Percentiles rank a stretch among this genome's conserved stretches.
Evolutionary conservation across 129 eudicot species (phyloP).

Genomic region (sunflower (Helianthus annuus)): DNA sequence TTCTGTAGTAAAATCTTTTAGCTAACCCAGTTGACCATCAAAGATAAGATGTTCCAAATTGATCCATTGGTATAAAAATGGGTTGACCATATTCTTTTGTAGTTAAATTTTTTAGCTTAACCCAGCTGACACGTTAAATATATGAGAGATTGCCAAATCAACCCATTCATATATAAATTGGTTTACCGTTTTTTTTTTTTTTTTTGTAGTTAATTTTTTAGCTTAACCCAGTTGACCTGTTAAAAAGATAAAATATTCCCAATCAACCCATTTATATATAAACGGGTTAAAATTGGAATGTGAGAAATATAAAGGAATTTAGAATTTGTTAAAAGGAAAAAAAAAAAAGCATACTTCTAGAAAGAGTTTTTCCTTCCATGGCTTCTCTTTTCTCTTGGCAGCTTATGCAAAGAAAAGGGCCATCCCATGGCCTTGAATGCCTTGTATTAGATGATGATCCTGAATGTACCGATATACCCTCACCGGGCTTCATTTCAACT

Average conservation of each 20-base stretch:
- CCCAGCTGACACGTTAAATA: not conserved
- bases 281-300: not conserved
- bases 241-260: not conserved
- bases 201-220: no score
- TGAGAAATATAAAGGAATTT: not conserved
- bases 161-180: no score
- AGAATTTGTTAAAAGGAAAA: not conserved
- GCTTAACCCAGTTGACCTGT: not conserved
- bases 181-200: no score
- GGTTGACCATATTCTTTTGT: no score
- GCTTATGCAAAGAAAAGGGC: slow-evolving; percentile 89
- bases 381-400: slow-evolving; percentile 97
- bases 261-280: not conserved
- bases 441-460: slow-evolving; percentile 39
- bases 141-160: not conserved
- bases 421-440: slow-evolving; percentile 95
- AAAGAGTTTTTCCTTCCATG: slow-evolving; percentile 93
- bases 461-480: slow-evolving; percentile 81
- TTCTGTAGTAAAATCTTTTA: not conserved
- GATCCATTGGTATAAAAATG: no score
- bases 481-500: slow-evolving; percentile 95
- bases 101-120: not conserved
- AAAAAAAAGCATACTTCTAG: slow-evolving; percentile 46
- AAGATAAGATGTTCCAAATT: no score
- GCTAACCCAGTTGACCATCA: not conserved